phyloP scores from a whole-genome alignment of 495 filamentous ascomycete genomes.

The Hypoxylon lenormandii region DNA sequence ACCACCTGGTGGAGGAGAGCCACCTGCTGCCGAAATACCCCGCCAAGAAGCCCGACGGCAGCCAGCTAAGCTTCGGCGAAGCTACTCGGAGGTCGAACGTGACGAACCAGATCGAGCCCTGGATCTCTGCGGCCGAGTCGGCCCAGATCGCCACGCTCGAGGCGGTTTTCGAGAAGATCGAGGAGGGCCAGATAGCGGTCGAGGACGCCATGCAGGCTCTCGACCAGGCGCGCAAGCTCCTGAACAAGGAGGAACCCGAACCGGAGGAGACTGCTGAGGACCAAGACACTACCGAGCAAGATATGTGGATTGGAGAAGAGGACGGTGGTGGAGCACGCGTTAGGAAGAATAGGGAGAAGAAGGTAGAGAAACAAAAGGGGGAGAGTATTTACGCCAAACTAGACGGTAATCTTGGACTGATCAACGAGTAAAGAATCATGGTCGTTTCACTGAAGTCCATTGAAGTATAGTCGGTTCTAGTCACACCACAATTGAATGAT shows the following conservation, averaged over 20 bases:
- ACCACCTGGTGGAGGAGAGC: slow-evolving; percentile 74
- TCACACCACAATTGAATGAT: neutral
- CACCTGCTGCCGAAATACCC: slow-evolving; percentile 75
- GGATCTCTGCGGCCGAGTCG: slow-evolving; percentile 64
- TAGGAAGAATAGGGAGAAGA: slow-evolving; percentile 48
- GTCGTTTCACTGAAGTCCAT: slow-evolving; percentile 12
- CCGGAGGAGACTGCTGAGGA: slow-evolving; percentile 28
- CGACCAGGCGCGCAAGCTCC: slow-evolving; percentile 54
- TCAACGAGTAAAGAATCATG: slow-evolving; percentile 46
- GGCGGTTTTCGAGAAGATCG: slow-evolving; percentile 61
- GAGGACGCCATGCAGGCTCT: slow-evolving; percentile 58
- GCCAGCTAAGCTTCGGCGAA: slow-evolving; percentile 40
- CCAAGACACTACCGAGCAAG: slow-evolving; percentile 43
- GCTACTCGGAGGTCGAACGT: slow-evolving; percentile 51
- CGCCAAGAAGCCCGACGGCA: slow-evolving; percentile 48
- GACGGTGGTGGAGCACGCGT: slow-evolving; percentile 37
- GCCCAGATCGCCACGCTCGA: slow-evolving; percentile 64
- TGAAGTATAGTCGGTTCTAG: slow-evolving; percentile 1
- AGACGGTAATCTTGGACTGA: slow-evolving; percentile 61
- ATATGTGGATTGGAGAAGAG: slow-evolving; percentile 53
- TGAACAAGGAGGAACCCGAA: slow-evolving; percentile 40
- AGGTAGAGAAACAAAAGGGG: slow-evolving; percentile 40
- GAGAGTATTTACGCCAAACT: slow-evolving; percentile 56
- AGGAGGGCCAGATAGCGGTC: slow-evolving; percentile 60
- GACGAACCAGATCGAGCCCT: slow-evolving; percentile 57